These are phyloP conservation scores for Alternaria infectoria DNA, from an alignment of 2,329 filamentous ascomycete species.

Conservation along the genomic window DNA sequence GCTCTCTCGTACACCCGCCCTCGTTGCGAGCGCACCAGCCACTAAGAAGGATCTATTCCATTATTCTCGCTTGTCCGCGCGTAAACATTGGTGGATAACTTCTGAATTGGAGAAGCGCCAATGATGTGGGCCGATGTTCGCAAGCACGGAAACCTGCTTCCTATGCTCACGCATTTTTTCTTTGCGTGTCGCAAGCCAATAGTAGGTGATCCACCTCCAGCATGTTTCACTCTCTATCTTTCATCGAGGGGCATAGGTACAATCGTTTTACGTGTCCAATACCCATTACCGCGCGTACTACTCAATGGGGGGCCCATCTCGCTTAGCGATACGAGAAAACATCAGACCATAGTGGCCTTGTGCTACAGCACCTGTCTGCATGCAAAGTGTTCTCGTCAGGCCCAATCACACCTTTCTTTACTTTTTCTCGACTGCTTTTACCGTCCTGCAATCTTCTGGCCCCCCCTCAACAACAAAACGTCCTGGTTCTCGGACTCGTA, in stretches of 20 bases:
- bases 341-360: conserved; percentile 12
- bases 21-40: conserved; percentile 15
- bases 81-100: conserved; percentile 19
- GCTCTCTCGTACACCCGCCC: background rate
- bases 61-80: conserved; percentile 21
- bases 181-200: background rate
- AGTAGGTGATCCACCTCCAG: background rate
- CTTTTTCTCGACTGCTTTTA: conserved; percentile 14
- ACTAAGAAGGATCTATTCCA: conserved; percentile 1
- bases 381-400: conserved; percentile 8
- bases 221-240: conserved; percentile 4
- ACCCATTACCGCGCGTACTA: background rate
- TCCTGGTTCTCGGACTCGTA: background rate
- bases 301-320: background rate
- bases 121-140: conserved; percentile 11
- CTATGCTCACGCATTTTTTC: background rate
- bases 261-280: background rate
- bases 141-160: conserved; percentile 3
- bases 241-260: background rate
- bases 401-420: conserved; percentile 12
- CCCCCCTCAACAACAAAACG: conserved; percentile 1
- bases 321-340: conserved; percentile 9
- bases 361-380: conserved; percentile 12
- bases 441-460: conserved; percentile 9
- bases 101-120: conserved; percentile 29